phyloP scores from a whole-genome alignment of 2,329 filamentous ascomycete species.

The Xylaria sp. region DNA sequence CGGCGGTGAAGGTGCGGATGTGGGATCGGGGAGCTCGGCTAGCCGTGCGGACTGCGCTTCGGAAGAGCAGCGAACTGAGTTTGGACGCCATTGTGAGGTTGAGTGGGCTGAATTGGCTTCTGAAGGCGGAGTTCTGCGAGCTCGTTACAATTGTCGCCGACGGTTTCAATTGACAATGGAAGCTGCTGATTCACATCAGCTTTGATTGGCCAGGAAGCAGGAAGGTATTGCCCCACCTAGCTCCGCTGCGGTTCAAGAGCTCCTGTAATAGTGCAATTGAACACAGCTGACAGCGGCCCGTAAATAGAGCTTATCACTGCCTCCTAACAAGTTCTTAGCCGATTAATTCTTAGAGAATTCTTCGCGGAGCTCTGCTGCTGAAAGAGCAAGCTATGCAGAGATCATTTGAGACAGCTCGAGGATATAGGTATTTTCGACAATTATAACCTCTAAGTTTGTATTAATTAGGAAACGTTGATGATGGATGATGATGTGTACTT shows the following conservation, averaged over 20 bases:
- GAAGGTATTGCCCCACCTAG: background rate
- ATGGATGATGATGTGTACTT: too few relatives aligned
- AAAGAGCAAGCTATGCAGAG: background rate
- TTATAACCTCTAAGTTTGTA: too few relatives aligned
- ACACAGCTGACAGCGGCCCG: constrained; percentile 24
- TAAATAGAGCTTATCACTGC: background rate
- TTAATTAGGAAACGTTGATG: too few relatives aligned
- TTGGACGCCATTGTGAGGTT: constrained; percentile 78
- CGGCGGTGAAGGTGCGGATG: constrained; percentile 74
- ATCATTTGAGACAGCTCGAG: too few relatives aligned
- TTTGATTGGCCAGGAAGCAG: constrained; percentile 35
- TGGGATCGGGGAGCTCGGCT: constrained; percentile 72
- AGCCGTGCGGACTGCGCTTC: constrained; percentile 73
- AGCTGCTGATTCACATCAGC: constrained; percentile 39
- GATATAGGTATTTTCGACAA: too few relatives aligned
- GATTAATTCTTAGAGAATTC: too few relatives aligned
- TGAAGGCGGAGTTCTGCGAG: constrained; percentile 37
- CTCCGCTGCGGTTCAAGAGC: background rate
- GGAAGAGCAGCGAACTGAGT: constrained; percentile 77
- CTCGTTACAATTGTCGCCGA: constrained; percentile 31
- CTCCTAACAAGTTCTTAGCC: too few relatives aligned
- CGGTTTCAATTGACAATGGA: constrained; percentile 45
- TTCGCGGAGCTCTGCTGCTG: too few relatives aligned
- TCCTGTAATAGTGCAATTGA: too few relatives aligned
- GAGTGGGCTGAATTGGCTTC: constrained; percentile 45